These are phyloP conservation scores for Pharus latifolius DNA, from an alignment of 176 grass and related monocot species.

Conservation along the genomic window DNA sequence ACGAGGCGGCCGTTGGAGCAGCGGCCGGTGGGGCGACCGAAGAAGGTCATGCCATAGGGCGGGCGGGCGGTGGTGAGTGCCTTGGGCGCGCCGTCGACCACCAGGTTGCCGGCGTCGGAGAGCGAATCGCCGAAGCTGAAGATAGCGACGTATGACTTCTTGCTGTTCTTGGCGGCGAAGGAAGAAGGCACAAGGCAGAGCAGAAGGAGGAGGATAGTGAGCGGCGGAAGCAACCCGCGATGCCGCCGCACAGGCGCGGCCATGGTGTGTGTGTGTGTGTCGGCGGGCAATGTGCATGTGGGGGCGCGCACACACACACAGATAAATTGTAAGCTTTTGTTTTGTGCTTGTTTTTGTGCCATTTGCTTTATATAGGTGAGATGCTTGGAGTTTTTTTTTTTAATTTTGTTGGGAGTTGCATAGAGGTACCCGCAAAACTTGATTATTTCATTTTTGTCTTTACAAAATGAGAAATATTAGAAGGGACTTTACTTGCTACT, in stretches of 20 bases:
- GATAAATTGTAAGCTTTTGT: no score
- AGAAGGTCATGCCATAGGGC: constrained; percentile 54
- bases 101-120: constrained; percentile 64
- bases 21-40: constrained; percentile 49
- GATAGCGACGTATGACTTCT: constrained; percentile 48
- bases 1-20: constrained; percentile 63
- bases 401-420: background rate
- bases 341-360: no score
- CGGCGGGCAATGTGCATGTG: background rate
- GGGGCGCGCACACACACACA: background rate
- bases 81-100: constrained; percentile 37
- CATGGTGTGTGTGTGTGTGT: constrained; percentile 8
- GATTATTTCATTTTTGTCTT: no score
- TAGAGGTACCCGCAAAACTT: no score
- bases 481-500: no score
- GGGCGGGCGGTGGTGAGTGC: constrained; percentile 41
- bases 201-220: background rate
- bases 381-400: background rate
- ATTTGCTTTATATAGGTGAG: constrained; percentile 8
- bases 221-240: background rate
- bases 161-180: background rate
- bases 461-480: no score
- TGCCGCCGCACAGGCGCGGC: background rate
- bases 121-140: constrained; percentile 81
- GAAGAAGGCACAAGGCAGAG: background rate